Percentiles rank a stretch among this genome's conserved stretches.
These are phyloP conservation scores for Linum tenue DNA, from an alignment of 345 rosid genomes.

Conservation along the genomic window DNA sequence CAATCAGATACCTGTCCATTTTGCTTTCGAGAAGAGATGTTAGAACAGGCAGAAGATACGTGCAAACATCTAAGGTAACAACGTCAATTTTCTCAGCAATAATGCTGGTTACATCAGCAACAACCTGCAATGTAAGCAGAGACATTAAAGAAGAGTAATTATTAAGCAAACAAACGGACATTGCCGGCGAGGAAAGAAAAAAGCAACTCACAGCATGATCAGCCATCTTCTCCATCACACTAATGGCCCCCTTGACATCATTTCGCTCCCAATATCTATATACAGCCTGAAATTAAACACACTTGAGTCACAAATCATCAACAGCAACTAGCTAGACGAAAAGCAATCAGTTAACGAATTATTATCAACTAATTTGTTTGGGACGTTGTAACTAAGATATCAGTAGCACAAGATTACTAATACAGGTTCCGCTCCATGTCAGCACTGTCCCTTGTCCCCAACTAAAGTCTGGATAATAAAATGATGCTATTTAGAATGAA, in stretches of 20 bases:
- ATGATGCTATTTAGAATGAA: neutral
- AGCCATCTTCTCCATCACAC: slow-evolving; percentile 88
- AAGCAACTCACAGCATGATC: slow-evolving; percentile 62
- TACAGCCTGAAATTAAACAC: slow-evolving; percentile 46
- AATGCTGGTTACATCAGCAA: slow-evolving; percentile 68
- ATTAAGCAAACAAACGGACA: neutral
- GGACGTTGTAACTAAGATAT: neutral
- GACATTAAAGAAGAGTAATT: neutral
- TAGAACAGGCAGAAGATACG: slow-evolving; percentile 79
- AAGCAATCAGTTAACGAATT: neutral
- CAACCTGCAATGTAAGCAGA: slow-evolving; percentile 45
- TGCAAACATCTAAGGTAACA: slow-evolving; percentile 69
- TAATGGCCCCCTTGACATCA: slow-evolving; percentile 66
- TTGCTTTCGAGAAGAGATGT: slow-evolving; percentile 65
- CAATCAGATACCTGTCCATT: slow-evolving; percentile 63
- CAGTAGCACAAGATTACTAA: neutral
- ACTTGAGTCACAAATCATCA: slow-evolving; percentile 22
- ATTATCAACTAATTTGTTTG: neutral
- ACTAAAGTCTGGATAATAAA: neutral
- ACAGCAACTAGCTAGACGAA: neutral
- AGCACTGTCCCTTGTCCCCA: neutral
- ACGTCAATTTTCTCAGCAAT: slow-evolving; percentile 58
- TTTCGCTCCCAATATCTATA: slow-evolving; percentile 82
- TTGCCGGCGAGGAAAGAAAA: neutral
- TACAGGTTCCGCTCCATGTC: neutral